These are phyloP conservation scores for Nicotiana undulata DNA, from an alignment of 257 asterid species.

Conservation along the genomic window DNA sequence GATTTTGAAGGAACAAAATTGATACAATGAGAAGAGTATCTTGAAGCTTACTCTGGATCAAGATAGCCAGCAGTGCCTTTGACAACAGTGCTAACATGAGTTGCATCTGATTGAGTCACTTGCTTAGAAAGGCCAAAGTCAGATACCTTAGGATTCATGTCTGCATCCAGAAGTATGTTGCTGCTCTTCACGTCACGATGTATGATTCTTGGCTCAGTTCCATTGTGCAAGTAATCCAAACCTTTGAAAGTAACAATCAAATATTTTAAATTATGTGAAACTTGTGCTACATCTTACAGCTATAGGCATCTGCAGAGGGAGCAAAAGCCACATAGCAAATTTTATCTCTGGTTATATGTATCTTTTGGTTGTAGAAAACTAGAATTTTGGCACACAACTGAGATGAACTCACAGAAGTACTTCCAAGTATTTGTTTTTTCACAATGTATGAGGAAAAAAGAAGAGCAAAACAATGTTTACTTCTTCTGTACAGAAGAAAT, in stretches of 20 bases:
- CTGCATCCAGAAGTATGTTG: conserved; percentile 75
- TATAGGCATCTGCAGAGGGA: background rate
- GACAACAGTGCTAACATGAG: conserved; percentile 77
- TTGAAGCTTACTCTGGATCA: conserved; percentile 71
- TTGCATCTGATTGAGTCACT: conserved; percentile 65
- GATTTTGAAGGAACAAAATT: background rate
- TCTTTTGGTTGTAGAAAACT: background rate
- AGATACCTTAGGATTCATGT: conserved; percentile 84
- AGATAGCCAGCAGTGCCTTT: conserved; percentile 97
- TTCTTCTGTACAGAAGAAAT: background rate
- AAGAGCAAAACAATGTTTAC: background rate
- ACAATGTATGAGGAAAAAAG: background rate
- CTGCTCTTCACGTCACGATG: conserved; percentile 92
- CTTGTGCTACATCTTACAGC: background rate
- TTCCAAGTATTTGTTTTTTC: background rate
- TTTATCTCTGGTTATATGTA: background rate
- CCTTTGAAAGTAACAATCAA: conserved; percentile 26
- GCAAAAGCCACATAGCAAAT: background rate
- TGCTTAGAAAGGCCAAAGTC: conserved; percentile 95
- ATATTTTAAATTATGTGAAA: background rate
- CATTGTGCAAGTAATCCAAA: conserved; percentile 81
- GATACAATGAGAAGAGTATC: background rate
- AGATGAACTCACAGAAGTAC: background rate
- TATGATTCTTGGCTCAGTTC: conserved; percentile 75
- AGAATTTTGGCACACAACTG: background rate